Evolutionary conservation across 2,329 filamentous ascomycete species (phyloP).

Genomic region (Fusarium proliferatum): DNA sequence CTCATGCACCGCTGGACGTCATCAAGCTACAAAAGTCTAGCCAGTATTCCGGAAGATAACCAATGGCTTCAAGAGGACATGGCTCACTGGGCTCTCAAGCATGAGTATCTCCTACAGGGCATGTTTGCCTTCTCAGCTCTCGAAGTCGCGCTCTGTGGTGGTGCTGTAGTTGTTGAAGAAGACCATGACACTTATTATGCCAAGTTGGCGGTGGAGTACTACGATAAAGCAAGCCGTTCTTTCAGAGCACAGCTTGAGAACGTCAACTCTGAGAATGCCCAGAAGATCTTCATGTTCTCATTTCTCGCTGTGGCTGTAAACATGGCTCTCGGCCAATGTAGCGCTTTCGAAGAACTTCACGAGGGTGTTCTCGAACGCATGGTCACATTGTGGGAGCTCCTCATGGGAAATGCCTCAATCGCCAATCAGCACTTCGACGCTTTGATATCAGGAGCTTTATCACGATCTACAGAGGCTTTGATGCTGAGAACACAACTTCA

Average conservation of each 20-base stretch:
- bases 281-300: constrained; percentile 41
- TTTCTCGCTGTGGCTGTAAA: constrained; percentile 40
- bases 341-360: constrained; percentile 15
- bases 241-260: constrained; percentile 38
- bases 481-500: constrained; percentile 17
- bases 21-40: constrained; percentile 54
- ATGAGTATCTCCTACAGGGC: constrained; percentile 54
- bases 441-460: constrained; percentile 32
- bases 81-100: constrained; percentile 50
- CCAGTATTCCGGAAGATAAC: constrained; percentile 52
- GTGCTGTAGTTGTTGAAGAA: constrained; percentile 15
- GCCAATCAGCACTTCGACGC: constrained; percentile 31
- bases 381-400: constrained; percentile 32
- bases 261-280: constrained; percentile 35
- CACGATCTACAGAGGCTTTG: constrained; percentile 27
- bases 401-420: constrained; percentile 35
- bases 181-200: constrained; percentile 36
- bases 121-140: constrained; percentile 44
- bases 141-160: constrained; percentile 39
- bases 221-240: constrained; percentile 37
- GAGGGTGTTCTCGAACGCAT: constrained; percentile 33
- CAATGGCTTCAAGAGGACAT: constrained; percentile 50
- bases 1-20: constrained; percentile 64
- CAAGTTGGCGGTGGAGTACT: constrained; percentile 40
- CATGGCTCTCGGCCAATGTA: constrained; percentile 41